Base-by-base conservation (phyloP, 352 stramenopile species). In the Phytopythium cucurbitacearum region DNA sequence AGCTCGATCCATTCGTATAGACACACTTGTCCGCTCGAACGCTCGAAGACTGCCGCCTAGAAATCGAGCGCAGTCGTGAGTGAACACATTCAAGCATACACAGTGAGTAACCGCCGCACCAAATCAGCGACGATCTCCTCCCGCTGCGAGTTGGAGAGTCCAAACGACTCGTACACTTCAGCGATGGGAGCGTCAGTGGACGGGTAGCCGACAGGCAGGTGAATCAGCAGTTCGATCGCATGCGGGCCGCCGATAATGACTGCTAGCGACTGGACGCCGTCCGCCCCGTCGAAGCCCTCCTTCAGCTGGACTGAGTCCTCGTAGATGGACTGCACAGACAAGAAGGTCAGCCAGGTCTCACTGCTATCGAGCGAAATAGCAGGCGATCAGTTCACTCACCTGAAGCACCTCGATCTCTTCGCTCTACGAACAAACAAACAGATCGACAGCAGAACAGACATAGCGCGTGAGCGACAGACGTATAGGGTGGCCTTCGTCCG, bases 1-100 rank as follows among this genome's bases (percentile, higher is more conserved):
- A 78, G 73, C 60, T 91, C 85, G 40, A 92, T 85, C 85, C 85
- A 94, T 59, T 94, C 81, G 55, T 94, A 94, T 0, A 94, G 69
- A 65, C 85, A 94, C 39, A 89, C 81, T 58, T 92, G 81, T 8
- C 80, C 78, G n/a, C 63, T 80, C 16, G 80, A 85, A 12, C 80
- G 76, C 50, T 87, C 60, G 51, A 85, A 91, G 28, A 91, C 87
- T 33, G 56, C 53, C n/a, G 69, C 40, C 83, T 83, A 28, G 21
- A 28, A 28, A 28, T 28, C 21, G 21, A 28, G 21, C 21, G 21
- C 21, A 28, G 21, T 28, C 21, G 21, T 28, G 13, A 7, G 48
- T 34, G 32, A 28, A 52, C 7, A 59, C 1, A 4, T n/a, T 32
- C n/a, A 40, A 5, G 21, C 21, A 28, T 28, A 28, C 21, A 28